Evolutionary conservation across 2,329 filamentous ascomycete species (phyloP).

Genomic region (Fusarium nanum): DNA sequence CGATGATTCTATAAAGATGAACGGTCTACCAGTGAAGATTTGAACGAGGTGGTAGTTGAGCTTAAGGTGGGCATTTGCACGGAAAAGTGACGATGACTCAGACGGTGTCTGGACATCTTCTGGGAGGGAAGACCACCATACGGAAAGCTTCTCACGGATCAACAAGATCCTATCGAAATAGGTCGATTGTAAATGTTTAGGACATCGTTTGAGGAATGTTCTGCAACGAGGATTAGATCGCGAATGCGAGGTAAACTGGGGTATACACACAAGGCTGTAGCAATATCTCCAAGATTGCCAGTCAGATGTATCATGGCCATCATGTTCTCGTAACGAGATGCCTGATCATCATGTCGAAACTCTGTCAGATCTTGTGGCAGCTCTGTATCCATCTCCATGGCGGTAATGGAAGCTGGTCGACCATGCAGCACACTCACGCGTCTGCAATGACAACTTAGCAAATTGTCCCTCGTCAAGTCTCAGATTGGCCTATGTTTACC

Average conservation of each 20-base stretch:
- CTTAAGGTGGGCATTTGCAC: neutral
- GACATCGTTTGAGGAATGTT: neutral
- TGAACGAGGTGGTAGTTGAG: neutral
- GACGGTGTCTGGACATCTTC: neutral
- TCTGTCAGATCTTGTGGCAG: neutral
- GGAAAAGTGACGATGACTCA: neutral
- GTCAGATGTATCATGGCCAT: neutral
- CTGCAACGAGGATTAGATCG: neutral
- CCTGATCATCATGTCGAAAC: neutral
- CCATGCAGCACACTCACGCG: neutral
- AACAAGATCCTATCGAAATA: neutral
- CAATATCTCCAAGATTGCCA: neutral
- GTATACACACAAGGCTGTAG: neutral
- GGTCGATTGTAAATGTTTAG: neutral
- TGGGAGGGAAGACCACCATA: neutral
- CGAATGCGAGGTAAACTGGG: neutral
- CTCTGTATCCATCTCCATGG: neutral
- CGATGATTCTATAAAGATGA: neutral
- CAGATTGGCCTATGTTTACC: neutral
- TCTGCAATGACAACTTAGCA: neutral
- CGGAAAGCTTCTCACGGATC: neutral
- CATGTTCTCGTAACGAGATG: neutral
- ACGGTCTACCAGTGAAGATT: neutral
- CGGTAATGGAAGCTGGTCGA: neutral
- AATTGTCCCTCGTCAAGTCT: neutral